Evolutionary conservation across 225 moss, liverwort and hornwort genomes (phyloP), one percentile per base, ranked within the genome.

Genomic region (Neckera pumila): DNA sequence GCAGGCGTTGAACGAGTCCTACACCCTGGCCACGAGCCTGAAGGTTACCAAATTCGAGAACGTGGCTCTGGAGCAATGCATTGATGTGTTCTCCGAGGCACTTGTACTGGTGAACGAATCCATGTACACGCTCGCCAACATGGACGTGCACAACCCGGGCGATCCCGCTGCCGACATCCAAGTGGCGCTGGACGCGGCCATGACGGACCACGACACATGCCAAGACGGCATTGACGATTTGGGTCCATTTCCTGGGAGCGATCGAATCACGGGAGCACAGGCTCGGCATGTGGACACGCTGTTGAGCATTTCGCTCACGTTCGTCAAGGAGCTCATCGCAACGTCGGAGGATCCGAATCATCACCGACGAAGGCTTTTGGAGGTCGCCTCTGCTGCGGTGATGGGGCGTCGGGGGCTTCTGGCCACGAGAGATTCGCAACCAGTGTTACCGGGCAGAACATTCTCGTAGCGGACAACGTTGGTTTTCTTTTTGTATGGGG

Each of bases 121-220:
- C 77, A 89, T 90, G 88, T 87, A 84, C 90, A 12, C 27, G 19
- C 81, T 93, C 17, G 92, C 92, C 7, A 87, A 86, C 34, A 80
- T 94, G 73, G 89, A 93, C 54, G 82, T 83, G 31, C 85, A 87
- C 47, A 78, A 84, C 53, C 87, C 92, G 1, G 89, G 91, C 80
- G 77, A 59, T 9, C 11, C 89, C 16, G 85, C 78, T 26, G 82
- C 80, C 7, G 94, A 94, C 63, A 81, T 87, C 22, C 85, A 74
- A n/a, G 61, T 77, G 33, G 82, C 85, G 56, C 28, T 94, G 89
- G 86, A 42, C 31, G 93, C 93, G 16, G 94, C 94, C 11, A 83
- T 90, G 89, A 94, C 94, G 13, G 80, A 91, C 61, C 89, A 93
- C 20, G 94, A 94, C 30, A 94, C 94, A 20, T 94, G 94, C 85